Conservation (phyloP, 169 alveolate genomes). For the Eimeria sp. region DNA sequence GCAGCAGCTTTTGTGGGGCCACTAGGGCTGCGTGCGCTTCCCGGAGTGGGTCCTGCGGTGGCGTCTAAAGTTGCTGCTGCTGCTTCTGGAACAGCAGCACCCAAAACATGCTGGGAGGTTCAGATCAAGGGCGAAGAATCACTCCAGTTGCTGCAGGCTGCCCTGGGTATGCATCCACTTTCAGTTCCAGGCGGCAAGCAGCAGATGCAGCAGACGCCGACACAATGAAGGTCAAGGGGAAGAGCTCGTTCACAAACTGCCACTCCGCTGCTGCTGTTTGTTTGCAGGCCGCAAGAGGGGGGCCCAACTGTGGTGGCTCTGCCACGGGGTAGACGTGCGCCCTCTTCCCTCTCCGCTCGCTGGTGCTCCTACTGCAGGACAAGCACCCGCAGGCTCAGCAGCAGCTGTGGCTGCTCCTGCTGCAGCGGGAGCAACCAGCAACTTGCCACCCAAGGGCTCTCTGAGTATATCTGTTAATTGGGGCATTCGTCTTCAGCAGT, state of each 20-base stretch:
- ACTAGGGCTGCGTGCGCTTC: slow-evolving; percentile 54
- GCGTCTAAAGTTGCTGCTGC: slow-evolving; percentile 29
- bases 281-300: slow-evolving; percentile 75
- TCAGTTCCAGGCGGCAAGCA: not conserved
- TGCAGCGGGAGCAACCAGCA: not conserved
- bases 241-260: not conserved
- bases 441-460: slow-evolving; percentile 7
- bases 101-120: slow-evolving; percentile 30
- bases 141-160: slow-evolving; percentile 64
- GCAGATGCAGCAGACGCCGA: slow-evolving; percentile 22
- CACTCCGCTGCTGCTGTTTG: slow-evolving; percentile 60
- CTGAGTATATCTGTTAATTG: slow-evolving; percentile 77
- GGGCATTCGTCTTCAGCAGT: slow-evolving; percentile 76
- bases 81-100: not conserved
- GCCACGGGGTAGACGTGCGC: slow-evolving; percentile 81
- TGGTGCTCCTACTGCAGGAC: slow-evolving; percentile 7
- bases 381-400: not conserved
- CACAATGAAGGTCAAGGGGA: not conserved
- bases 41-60: slow-evolving; percentile 69
- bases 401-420: not conserved
- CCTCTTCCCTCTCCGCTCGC: slow-evolving; percentile 54
- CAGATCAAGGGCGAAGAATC: slow-evolving; percentile 29
- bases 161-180: slow-evolving; percentile 30
- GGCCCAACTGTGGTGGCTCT: slow-evolving; percentile 69
- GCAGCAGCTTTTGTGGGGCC: slow-evolving; percentile 55